phyloP scores from a whole-genome alignment of 306 rosid genomes.

The Prunus fruticosa region DNA sequence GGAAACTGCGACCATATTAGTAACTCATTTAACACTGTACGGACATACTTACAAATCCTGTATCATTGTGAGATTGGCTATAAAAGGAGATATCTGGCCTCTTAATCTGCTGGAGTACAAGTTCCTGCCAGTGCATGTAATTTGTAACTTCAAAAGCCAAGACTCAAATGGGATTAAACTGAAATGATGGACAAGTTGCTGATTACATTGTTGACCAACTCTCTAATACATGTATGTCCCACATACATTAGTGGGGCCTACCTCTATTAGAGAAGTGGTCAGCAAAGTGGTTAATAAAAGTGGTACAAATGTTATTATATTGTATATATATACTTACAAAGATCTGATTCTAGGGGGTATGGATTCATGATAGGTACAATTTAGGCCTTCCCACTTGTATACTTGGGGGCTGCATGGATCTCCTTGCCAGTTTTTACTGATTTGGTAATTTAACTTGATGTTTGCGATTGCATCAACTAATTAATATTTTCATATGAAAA shows the following conservation, averaged over 20 bases:
- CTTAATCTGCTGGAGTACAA: slow-evolving; percentile 36
- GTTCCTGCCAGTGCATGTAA: slow-evolving; percentile 24
- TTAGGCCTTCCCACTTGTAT: slow-evolving; percentile 45
- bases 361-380: slow-evolving; percentile 22
- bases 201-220: too few relatives aligned
- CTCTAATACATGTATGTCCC: too few relatives aligned
- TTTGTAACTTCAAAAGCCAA: not conserved
- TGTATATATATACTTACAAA: slow-evolving; percentile 27
- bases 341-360: slow-evolving; percentile 35
- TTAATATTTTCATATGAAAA: not conserved
- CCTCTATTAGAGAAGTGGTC: too few relatives aligned
- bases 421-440: slow-evolving; percentile 36
- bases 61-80: slow-evolving; percentile 36
- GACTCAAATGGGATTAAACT: too few relatives aligned
- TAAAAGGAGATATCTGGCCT: slow-evolving; percentile 23
- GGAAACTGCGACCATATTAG: not conserved
- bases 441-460: too few relatives aligned
- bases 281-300: too few relatives aligned
- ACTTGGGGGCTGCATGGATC: slow-evolving; percentile 40
- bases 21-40: not conserved
- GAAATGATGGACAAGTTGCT: too few relatives aligned
- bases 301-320: not conserved
- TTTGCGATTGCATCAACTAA: slow-evolving; percentile 35
- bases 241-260: too few relatives aligned
- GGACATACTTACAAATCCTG: slow-evolving; percentile 34